Conservation (phyloP, 768 basidiomycete species). For the Vararia minispora region DNA sequence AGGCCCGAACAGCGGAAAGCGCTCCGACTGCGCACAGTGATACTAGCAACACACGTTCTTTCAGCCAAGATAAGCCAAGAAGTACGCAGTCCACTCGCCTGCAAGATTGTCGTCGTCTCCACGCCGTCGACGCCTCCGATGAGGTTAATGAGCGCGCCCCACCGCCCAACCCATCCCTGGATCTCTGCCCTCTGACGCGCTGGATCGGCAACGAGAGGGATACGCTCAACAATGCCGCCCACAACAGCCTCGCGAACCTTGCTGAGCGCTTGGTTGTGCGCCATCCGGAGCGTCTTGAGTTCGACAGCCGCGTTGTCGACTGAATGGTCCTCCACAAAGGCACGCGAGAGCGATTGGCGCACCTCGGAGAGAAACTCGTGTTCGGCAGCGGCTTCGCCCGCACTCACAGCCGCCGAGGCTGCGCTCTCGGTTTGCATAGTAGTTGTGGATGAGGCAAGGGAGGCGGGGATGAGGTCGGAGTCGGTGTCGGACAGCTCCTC, state of each 20-base stretch:
- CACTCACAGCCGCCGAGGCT: slow-evolving; percentile 27
- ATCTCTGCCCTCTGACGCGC: slow-evolving; percentile 56
- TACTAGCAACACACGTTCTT: slow-evolving; percentile 27
- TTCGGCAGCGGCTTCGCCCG: slow-evolving; percentile 31
- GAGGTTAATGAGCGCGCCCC: slow-evolving; percentile 73
- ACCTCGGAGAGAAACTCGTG: slow-evolving; percentile 71
- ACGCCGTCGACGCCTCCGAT: slow-evolving; percentile 79
- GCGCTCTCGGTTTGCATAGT: slow-evolving; percentile 33
- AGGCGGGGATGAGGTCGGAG: slow-evolving; percentile 22
- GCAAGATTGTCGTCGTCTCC: slow-evolving; percentile 68
- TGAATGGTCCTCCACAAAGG: slow-evolving; percentile 83
- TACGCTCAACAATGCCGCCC: slow-evolving; percentile 65
- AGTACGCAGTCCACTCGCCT: slow-evolving; percentile 47
- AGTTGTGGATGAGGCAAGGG: slow-evolving; percentile 37
- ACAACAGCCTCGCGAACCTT: slow-evolving; percentile 85
- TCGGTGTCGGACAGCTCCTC: slow-evolving; percentile 32
- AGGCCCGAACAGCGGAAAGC: slow-evolving; percentile 68
- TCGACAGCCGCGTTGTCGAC: slow-evolving; percentile 92
- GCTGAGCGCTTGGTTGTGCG: slow-evolving; percentile 83
- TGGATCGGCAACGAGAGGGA: slow-evolving; percentile 47
- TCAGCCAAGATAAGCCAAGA: not conserved
- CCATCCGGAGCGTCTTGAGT: slow-evolving; percentile 94
- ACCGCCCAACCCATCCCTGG: slow-evolving; percentile 49
- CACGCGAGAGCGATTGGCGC: slow-evolving; percentile 78
- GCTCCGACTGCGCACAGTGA: slow-evolving; percentile 53